Evolutionary conservation across 257 asterid species (phyloP).

Genomic region (Solanum bukasovii): DNA sequence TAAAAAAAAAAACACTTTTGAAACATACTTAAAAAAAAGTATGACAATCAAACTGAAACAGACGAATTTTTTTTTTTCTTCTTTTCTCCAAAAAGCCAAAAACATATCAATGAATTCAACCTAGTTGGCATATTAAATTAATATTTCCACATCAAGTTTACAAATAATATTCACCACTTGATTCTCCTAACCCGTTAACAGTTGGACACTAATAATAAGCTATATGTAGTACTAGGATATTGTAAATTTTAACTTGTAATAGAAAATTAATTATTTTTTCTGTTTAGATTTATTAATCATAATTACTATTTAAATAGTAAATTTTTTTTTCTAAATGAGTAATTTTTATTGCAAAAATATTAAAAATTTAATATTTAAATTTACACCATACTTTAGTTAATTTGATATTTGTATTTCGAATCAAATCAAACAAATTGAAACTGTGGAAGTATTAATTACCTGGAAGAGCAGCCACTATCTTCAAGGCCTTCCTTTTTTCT

Average conservation of each 20-base stretch:
- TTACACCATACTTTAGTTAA: too few species aligned
- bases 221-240: not conserved
- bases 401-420: not conserved
- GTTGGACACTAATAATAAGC: not conserved
- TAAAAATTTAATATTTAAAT: not conserved
- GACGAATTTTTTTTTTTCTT: not conserved
- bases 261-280: not conserved
- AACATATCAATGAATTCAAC: not conserved
- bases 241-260: not conserved
- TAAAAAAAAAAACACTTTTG: too few species aligned
- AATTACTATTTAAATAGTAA: not conserved
- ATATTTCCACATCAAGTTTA: not conserved
- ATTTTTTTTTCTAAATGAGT: not conserved
- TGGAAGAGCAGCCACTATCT: not conserved
- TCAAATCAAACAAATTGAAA: not conserved
- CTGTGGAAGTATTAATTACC: not conserved
- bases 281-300: not conserved
- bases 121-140: not conserved
- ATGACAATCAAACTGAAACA: not conserved
- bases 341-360: not conserved
- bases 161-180: not conserved
- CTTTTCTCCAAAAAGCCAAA: not conserved
- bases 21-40: too few species aligned
- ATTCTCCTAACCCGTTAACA: not conserved
- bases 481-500: slow-evolving; percentile 1